Evolutionary conservation across 208 protist species (phyloP), one percentile per base, ranked within the genome.

Genomic region (Entamoeba invadens): DNA sequence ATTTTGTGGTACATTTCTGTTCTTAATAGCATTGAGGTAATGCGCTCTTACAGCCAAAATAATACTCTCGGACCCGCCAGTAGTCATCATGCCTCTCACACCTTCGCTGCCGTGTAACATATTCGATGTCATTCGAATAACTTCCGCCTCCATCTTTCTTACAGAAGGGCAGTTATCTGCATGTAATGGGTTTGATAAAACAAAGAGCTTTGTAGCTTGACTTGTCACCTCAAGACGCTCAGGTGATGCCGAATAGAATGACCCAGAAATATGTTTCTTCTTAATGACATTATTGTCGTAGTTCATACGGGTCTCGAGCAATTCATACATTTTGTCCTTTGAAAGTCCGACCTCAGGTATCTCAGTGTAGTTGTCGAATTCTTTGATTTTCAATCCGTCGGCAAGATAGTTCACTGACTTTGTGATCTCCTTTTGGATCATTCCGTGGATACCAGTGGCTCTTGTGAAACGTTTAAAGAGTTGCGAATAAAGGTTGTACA

Each of bases 81-180:
- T 98, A 0, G 98, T 99, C 6, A 99, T 95, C 12, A 96, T 96
- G n/a, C 98, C 98, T 96, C 98, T 98, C 0, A 97, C 96, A 91
- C 98, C 96, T 2, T 95, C 38, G 21, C 21, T 96, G 12, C 96
- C 93, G n/a, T 94, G 46, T 95, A 97, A 97, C 97, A 99, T 98
- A 94, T 97, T 96, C 21, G 97, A 91, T 45, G 97, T 97, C 98
- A 99, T 99, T 44, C 96, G 96, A 21, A 98, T 77, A 25, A 99
- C 97, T 94, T 99, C 98, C 2, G 98, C 97, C 93, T 99, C 98
- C 97, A 99, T 99, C 95, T 99, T 98, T 93, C 98, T 97, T 57
- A 98, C 97, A 6, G 97, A 97, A 1, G 98, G 98, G 95, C 99
- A 99, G 31, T 99, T 96, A 93, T 97, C 97, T 31, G 96, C 96